Evolutionary conservation across 164 flowering plant genomes (phyloP).

Genomic region (Cinnamomum chago): DNA sequence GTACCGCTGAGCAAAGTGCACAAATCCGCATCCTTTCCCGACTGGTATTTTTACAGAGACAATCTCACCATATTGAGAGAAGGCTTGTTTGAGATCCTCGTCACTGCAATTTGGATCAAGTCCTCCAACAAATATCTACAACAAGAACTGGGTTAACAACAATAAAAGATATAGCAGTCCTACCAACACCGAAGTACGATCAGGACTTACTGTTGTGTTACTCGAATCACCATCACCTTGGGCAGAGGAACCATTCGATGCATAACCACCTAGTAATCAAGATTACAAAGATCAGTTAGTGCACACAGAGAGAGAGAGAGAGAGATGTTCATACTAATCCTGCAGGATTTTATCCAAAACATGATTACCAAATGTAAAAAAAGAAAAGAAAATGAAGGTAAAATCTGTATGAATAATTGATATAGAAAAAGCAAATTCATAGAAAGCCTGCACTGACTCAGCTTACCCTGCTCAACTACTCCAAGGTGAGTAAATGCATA

Average conservation of each 20-base stretch:
- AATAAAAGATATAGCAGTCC: not conserved
- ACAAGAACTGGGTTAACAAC: slow-evolving; percentile 16
- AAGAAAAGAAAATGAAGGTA: too few species aligned
- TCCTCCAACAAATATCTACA: slow-evolving; percentile 96
- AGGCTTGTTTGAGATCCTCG: slow-evolving; percentile 83
- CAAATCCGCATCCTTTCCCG: slow-evolving; percentile 96
- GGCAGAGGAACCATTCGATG: slow-evolving; percentile 48
- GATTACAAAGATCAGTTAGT: not conserved
- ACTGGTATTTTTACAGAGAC: slow-evolving; percentile 85
- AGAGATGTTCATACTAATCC: too few species aligned
- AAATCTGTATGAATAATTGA: too few species aligned
- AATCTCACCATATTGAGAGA: slow-evolving; percentile 79
- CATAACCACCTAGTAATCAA: slow-evolving; percentile 56
- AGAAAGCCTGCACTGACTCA: too few species aligned
- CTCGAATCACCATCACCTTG: slow-evolving; percentile 64
- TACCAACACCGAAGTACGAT: not conserved
- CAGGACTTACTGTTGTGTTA: slow-evolving; percentile 77
- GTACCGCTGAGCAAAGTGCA: slow-evolving; percentile 89
- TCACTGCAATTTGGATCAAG: slow-evolving; percentile 82
- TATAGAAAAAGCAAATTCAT: slow-evolving; percentile 3
- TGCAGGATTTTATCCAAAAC: too few species aligned
- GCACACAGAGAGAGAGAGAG: too few species aligned
- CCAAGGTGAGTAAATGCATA: too few species aligned
- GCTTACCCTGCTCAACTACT: too few species aligned
- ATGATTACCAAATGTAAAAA: too few species aligned